Evolutionary conservation across 768 basidiomycete genomes (phyloP), one percentile per base, ranked within the genome.

Genomic region (Hygrocybe punicea): DNA sequence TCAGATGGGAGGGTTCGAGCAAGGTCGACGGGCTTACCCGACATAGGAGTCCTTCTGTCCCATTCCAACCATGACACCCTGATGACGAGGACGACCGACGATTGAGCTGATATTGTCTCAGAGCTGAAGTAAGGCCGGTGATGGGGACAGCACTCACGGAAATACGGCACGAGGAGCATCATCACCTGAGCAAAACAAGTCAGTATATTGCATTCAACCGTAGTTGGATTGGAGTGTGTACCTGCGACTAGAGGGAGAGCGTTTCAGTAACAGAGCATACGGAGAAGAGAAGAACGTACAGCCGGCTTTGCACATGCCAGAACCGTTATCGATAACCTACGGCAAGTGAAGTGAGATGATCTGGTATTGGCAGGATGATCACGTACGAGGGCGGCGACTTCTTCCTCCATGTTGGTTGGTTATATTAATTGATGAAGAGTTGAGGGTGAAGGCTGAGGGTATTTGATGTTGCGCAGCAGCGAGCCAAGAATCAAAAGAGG

Each of bases 261-360:
- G 59, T 35, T 47, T 42, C 29, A 34, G 21, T 23, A 52, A 57
- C 36, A 19, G 37, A 14, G 34, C 37, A 50, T 60, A 49, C 59
- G 51, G 52, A 56, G 51, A 33, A 24, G 56, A 55, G 65, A 63
- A 44, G 62, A 37, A 87, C 89, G 67, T 73, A 92, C 91, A 93
- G 78, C 97, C 96, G 84, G 96, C 96, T 81, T 98, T 98, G 89
- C 95, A 98, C 95, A 98, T 98, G 77, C 95, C 96, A 70, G 95
- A 98, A 70, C 92, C 93, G 74, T 91, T 91, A 76, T 93, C 89
- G 71, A 91, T 88, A 75, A 91, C 89, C 89, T 89, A 62, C 16
- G 29, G 48, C 21, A 25, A 25, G 39, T 51, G 17, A 39, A 51
- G 40, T 1, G 39, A 49, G 17, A 44, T 58, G 45, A 54, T 48